Percentiles rank a stretch among this genome's conserved stretches.
Evolutionary conservation across 1,284 basidiomycete species (phyloP).

Genomic region (Cystobasidium pallidum): DNA sequence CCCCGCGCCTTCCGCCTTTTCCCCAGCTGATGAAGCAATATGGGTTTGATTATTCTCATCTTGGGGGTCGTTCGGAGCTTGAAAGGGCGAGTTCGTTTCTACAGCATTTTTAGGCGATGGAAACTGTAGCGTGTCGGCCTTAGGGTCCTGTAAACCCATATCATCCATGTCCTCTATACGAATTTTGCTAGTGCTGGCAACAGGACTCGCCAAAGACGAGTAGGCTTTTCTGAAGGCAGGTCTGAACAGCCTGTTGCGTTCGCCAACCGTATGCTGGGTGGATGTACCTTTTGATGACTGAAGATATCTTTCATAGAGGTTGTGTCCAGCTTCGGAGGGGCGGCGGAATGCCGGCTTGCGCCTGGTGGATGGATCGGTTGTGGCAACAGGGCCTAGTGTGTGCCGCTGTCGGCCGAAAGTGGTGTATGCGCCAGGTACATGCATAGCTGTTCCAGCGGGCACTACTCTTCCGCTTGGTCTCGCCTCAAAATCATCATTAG

Average conservation of each 20-base stretch:
- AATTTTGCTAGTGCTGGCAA: conserved; percentile 10
- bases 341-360: conserved; percentile 10
- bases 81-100: neutral
- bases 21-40: neutral
- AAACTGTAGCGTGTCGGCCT: neutral
- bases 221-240: conserved; percentile 1
- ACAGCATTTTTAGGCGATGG: neutral
- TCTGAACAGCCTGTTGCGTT: conserved; percentile 5
- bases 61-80: neutral
- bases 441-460: conserved; percentile 12
- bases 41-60: neutral
- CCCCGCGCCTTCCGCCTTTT: neutral
- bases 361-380: neutral
- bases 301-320: conserved; percentile 16
- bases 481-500: neutral
- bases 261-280: neutral
- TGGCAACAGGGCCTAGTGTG: neutral
- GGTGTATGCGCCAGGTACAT: conserved; percentile 19
- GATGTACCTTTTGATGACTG: neutral
- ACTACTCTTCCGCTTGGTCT: conserved; percentile 5
- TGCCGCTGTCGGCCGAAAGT: neutral
- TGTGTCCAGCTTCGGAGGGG: too few species aligned
- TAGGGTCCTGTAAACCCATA: neutral
- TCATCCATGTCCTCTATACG: conserved; percentile 23
- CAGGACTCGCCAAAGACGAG: neutral